A percentile compares a stretch with the other conserved stretches of the same genome.
phyloP scores from a whole-genome alignment of 179 eudicot species.

The Carnegiea gigantea region DNA sequence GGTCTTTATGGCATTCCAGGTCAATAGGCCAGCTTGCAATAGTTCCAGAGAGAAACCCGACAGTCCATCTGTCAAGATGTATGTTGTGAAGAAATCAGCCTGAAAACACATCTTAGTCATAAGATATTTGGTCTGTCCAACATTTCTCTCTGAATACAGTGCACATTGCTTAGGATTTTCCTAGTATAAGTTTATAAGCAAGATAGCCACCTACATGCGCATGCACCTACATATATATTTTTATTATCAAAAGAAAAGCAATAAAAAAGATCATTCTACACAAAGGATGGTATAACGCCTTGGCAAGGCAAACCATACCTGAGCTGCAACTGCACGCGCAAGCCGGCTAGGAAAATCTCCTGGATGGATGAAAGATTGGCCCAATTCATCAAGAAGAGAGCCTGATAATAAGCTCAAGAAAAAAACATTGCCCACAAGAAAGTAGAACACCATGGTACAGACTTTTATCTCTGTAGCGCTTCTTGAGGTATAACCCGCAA shows the following conservation, averaged over 20 bases:
- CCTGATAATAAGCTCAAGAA: slow-evolving; percentile 87
- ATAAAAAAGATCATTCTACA: no score
- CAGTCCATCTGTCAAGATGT: slow-evolving; percentile 85
- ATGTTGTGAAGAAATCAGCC: slow-evolving; percentile 95
- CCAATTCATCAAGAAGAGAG: slow-evolving; percentile 87
- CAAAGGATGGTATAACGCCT: neutral
- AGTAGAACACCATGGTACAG: slow-evolving; percentile 89
- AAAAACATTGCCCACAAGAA: slow-evolving; percentile 88
- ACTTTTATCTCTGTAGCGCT: slow-evolving; percentile 77
- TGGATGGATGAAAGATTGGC: slow-evolving; percentile 74
- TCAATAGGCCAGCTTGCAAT: slow-evolving; percentile 79
- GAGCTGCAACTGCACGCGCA: slow-evolving; percentile 88
- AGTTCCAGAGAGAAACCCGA: slow-evolving; percentile 84
- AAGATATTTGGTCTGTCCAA: neutral
- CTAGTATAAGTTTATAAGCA: neutral
- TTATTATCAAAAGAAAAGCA: neutral
- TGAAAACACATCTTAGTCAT: slow-evolving; percentile 34
- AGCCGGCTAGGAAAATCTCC: slow-evolving; percentile 72
- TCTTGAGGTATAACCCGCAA: slow-evolving; percentile 70
- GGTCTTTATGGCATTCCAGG: slow-evolving; percentile 57
- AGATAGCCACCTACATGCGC: neutral
- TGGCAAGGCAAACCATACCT: slow-evolving; percentile 45
- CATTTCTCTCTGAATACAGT: neutral
- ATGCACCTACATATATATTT: neutral
- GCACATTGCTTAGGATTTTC: neutral